Conservation (phyloP, 106 monocot genomes). For the Gastrodia elata region DNA sequence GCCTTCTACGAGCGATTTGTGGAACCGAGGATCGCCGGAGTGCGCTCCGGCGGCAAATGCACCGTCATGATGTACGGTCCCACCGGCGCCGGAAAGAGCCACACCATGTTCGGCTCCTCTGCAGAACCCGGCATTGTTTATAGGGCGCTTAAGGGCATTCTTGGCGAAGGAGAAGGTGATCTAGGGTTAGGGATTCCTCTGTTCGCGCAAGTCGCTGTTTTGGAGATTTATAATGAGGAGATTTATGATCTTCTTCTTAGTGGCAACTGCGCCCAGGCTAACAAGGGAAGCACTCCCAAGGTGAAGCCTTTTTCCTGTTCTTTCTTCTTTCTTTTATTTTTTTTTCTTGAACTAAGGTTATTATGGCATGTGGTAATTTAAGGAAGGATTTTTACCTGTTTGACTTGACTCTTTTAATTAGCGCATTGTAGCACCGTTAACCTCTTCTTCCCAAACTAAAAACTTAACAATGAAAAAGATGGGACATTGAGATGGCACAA, state of each 20-base stretch:
- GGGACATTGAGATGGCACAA: too few relatives aligned
- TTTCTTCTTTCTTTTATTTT: neutral
- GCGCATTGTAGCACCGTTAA: too few relatives aligned
- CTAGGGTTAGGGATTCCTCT: conserved; percentile 38
- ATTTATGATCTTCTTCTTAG: conserved; percentile 84
- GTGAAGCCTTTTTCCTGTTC: conserved; percentile 17
- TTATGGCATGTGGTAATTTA: too few relatives aligned
- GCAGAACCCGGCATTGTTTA: conserved; percentile 88
- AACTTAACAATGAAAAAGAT: too few relatives aligned
- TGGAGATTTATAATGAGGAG: conserved; percentile 98
- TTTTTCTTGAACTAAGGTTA: too few relatives aligned
- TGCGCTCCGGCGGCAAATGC: conserved; percentile 70
- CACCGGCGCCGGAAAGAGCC: conserved; percentile 94
- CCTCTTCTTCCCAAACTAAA: too few relatives aligned
- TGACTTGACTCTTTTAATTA: too few relatives aligned
- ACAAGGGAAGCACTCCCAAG: conserved; percentile 66
- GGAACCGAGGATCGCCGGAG: conserved; percentile 58
- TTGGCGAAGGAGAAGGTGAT: conserved; percentile 27
- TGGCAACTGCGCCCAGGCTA: conserved; percentile 15
- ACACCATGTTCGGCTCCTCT: conserved; percentile 85
- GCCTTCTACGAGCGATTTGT: conserved; percentile 74
- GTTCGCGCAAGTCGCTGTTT: conserved; percentile 73
- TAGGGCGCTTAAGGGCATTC: conserved; percentile 71
- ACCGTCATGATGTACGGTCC: conserved; percentile 99
- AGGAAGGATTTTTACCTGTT: too few relatives aligned